Base-by-base conservation (phyloP, 495 filamentous ascomycete species). In the Penicillium alfredii region DNA sequence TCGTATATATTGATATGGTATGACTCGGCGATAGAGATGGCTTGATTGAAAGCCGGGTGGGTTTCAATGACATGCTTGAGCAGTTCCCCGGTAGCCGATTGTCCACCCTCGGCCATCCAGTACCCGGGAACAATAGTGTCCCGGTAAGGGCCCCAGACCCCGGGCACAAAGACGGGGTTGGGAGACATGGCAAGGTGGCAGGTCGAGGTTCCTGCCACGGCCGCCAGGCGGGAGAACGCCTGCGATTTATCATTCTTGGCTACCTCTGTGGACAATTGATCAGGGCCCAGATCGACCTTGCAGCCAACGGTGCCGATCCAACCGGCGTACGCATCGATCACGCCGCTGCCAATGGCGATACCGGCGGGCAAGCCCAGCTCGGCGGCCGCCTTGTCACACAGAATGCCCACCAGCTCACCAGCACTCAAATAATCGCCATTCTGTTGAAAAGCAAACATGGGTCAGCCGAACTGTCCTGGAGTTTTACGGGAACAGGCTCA, bases 271-370 rank as follows among this genome's bases (percentile, higher is more conserved):
- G 74, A 77, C 6, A 88, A 61, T 13, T 79, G 68, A n/a, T 76
- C 71, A 17, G 68, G 60, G 25, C 63, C 66, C 7, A 94, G 68
- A 26, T 82, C 65, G 41, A 94, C 86, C 58, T 95, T 95, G 9
- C 92, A 88, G 33, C 92, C 90, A n/a, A 98, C 92, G 3, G 90
- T 96, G 23, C 92, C 92, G 40, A 98, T 86, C 92, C 92, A 98
- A 15, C 92, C 92, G 11, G 92, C 92, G 58, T 98, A 98, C 4
- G 92, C 90, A 64, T 98, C 92, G 45, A 98, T 98, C 23, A 98
- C 92, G 55, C 90, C 88, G 47, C 84, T 92, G 12, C 92, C 92
- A 40, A 98, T 81, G 10, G 92, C 87, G 49, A 93, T 90, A 6
- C 90, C 92, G 4, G 82, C 66, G 1, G 80, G 81, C n/a, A 98